phyloP scores from a whole-genome alignment of 495 filamentous ascomycete genomes.

The Massariosphaeria phaeospora region DNA sequence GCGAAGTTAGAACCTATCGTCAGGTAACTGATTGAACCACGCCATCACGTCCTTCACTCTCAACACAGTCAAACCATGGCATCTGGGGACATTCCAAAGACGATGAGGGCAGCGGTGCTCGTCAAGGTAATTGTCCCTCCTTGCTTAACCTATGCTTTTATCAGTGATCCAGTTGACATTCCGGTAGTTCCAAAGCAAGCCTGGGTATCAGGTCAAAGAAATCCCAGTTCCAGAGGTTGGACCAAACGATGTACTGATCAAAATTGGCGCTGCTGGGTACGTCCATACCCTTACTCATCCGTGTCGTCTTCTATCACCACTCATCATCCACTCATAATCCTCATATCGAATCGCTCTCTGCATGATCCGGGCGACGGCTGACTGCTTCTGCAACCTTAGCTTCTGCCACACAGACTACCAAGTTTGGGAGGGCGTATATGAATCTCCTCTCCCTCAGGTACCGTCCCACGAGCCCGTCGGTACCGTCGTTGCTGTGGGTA shows the following conservation, averaged over 20 bases:
- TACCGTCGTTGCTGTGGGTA: conserved; percentile 70
- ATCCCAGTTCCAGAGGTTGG: conserved; percentile 3
- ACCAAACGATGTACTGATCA: conserved; percentile 70
- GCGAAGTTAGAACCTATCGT: too few relatives aligned
- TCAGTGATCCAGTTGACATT: background rate
- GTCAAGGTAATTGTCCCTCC: background rate
- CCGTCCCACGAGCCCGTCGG: conserved; percentile 86
- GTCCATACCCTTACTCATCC: too few relatives aligned
- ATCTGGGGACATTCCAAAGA: background rate
- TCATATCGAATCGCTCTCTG: too few relatives aligned
- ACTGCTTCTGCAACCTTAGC: too few relatives aligned
- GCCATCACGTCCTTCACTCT: background rate
- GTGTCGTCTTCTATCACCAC: too few relatives aligned
- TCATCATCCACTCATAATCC: too few relatives aligned
- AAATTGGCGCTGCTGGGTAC: conserved; percentile 83
- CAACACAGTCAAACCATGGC: too few relatives aligned
- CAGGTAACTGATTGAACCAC: background rate
- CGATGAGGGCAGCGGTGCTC: conserved; percentile 9
- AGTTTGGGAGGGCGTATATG: conserved; percentile 83
- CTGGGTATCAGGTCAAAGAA: background rate
- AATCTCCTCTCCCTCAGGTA: conserved; percentile 67
- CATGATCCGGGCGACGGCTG: too few relatives aligned
- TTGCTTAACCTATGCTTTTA: background rate
- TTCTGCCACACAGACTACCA: conserved; percentile 81
- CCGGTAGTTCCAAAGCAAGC: background rate